phyloP scores from a whole-genome alignment of 1,139 yeast species.

The Pneumocystis canis region DNA sequence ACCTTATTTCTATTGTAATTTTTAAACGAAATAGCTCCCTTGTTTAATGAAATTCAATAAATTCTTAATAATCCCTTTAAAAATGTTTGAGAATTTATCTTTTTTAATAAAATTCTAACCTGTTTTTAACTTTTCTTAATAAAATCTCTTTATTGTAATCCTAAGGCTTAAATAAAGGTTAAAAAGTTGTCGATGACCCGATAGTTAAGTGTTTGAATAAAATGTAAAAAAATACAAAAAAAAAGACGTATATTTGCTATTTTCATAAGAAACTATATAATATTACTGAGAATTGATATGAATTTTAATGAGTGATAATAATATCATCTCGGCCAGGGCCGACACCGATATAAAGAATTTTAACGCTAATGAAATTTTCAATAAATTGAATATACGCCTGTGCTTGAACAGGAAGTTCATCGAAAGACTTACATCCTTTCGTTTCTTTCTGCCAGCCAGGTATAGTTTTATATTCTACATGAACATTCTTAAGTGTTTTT shows the following conservation, averaged over 20 bases:
- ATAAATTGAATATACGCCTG: slow-evolving; percentile 67
- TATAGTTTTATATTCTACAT: slow-evolving; percentile 71
- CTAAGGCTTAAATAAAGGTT: neutral
- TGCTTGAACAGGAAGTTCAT: slow-evolving; percentile 77
- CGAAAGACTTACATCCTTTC: slow-evolving; percentile 51
- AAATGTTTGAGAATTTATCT: too few species aligned
- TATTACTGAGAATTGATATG: neutral
- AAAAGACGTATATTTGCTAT: neutral
- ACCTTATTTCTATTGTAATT: neutral
- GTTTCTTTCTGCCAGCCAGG: slow-evolving; percentile 93
- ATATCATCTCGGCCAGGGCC: slow-evolving; percentile 76
- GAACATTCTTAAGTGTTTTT: slow-evolving; percentile 64
- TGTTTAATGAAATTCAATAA: neutral
- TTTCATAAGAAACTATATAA: neutral
- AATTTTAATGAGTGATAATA: slow-evolving; percentile 1
- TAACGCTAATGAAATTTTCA: slow-evolving; percentile 70
- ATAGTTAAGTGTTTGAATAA: neutral
- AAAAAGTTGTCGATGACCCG: neutral
- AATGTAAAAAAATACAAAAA: neutral
- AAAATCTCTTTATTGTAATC: neutral
- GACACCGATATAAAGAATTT: slow-evolving; percentile 94
- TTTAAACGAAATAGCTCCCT: neutral
- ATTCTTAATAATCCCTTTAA: neutral
- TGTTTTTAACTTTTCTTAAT: neutral
- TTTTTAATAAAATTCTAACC: neutral